Conservation (phyloP, 257 asterid genomes). For the Nemophila menziesii region DNA sequence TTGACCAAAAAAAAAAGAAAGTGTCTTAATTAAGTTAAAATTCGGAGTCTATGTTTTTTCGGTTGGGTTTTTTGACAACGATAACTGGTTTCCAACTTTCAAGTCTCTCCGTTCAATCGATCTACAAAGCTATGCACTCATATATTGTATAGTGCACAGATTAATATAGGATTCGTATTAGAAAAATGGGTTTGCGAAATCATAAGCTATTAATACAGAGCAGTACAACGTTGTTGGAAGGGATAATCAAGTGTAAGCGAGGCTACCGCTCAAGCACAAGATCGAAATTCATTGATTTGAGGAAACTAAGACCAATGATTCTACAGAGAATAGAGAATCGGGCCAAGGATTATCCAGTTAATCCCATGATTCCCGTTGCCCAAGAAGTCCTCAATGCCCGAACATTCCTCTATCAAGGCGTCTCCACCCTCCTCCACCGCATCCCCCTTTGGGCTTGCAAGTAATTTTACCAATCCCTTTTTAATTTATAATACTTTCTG, state of each 20-base stretch:
- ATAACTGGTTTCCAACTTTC: too few species aligned
- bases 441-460: conserved; percentile 79
- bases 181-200: conserved; percentile 20
- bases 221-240: conserved; percentile 7
- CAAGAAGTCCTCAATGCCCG: conserved; percentile 51
- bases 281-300: conserved; percentile 25
- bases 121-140: too few species aligned
- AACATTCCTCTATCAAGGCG: conserved; percentile 50
- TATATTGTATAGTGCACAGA: too few species aligned
- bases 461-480: conserved; percentile 28
- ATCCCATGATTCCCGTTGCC: conserved; percentile 52
- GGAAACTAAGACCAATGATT: conserved; percentile 69
- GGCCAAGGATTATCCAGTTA: conserved; percentile 54
- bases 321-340: conserved; percentile 67
- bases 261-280: conserved; percentile 25
- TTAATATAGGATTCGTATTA: too few species aligned
- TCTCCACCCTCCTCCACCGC: conserved; percentile 47
- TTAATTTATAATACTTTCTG: background rate
- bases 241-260: conserved; percentile 19
- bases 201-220: conserved; percentile 9
- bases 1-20: too few species aligned
- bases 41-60: too few species aligned
- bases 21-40: too few species aligned
- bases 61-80: too few species aligned
- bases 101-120: too few species aligned